phyloP scores from a whole-genome alignment of 345 rosid species.

The Abelmoschus esculentus region DNA sequence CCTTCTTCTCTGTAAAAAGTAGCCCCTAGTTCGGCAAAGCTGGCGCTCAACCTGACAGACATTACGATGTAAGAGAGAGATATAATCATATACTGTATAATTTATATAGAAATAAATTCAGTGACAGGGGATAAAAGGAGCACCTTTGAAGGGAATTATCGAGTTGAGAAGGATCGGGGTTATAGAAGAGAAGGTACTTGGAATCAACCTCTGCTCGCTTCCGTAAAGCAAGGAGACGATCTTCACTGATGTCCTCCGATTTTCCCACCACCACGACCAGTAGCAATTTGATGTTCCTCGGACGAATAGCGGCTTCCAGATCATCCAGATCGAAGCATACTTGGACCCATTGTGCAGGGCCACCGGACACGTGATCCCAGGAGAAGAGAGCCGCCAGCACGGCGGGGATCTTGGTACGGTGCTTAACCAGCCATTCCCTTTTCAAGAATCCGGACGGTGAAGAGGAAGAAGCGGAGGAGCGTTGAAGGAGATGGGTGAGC shows the following conservation, averaged over 20 bases:
- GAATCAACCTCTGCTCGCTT: slow-evolving; percentile 85
- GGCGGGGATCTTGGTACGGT: slow-evolving; percentile 74
- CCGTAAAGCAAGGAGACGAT: slow-evolving; percentile 68
- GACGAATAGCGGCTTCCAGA: slow-evolving; percentile 54
- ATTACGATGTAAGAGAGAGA: not conserved
- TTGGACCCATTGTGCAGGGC: slow-evolving; percentile 86
- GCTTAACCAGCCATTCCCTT: slow-evolving; percentile 81
- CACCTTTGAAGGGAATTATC: slow-evolving; percentile 59
- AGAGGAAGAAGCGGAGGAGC: slow-evolving; percentile 21
- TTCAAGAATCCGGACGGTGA: slow-evolving; percentile 45
- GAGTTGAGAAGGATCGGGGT: slow-evolving; percentile 46
- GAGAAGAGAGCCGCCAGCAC: slow-evolving; percentile 60
- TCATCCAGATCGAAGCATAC: slow-evolving; percentile 81
- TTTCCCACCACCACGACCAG: slow-evolving; percentile 23
- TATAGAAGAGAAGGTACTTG: slow-evolving; percentile 53
- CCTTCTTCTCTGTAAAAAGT: slow-evolving; percentile 79
- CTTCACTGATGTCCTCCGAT: slow-evolving; percentile 68
- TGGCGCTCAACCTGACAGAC: slow-evolving; percentile 44
- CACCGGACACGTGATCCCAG: slow-evolving; percentile 63
- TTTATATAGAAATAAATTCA: not conserved
- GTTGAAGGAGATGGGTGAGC: slow-evolving; percentile 39
- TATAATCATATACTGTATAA: not conserved
- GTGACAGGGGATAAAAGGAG: slow-evolving; percentile 4
- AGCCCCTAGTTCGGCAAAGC: slow-evolving; percentile 55
- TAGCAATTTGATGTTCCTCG: slow-evolving; percentile 63